A percentile compares a stretch with the other conserved stretches of the same genome.
Conservation (phyloP, 2,329 filamentous ascomycete genomes). For the Claviceps pazoutovae region DNA sequence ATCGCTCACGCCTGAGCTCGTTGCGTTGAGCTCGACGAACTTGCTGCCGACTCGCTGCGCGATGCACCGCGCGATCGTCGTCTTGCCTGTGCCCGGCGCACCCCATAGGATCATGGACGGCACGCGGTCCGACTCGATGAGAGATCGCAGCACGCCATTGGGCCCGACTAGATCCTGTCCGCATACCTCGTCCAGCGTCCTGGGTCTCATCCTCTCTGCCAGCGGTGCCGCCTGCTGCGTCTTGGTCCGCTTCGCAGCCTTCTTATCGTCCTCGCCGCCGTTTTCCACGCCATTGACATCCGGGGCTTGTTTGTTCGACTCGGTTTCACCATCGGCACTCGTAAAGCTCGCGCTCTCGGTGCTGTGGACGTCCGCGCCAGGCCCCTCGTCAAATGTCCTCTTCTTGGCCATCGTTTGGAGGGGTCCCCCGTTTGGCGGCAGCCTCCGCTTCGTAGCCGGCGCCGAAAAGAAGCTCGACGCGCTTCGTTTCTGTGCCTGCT, state of each 20-base stretch:
- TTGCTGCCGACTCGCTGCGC: constrained; percentile 68
- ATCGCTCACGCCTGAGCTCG: constrained; percentile 73
- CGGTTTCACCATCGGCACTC: not conserved
- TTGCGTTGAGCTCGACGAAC: constrained; percentile 94
- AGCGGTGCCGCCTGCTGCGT: constrained; percentile 63
- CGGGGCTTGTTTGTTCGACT: not conserved
- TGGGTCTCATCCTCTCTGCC: constrained; percentile 86
- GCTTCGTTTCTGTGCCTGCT: constrained; percentile 34
- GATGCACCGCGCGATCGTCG: constrained; percentile 83
- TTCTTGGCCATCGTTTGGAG: constrained; percentile 27
- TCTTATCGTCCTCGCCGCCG: constrained; percentile 2
- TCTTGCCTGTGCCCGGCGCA: constrained; percentile 68
- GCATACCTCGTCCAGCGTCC: constrained; percentile 68
- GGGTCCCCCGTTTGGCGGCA: constrained; percentile 20
- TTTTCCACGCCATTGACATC: constrained; percentile 3
- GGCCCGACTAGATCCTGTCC: constrained; percentile 86
- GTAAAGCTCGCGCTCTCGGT: not conserved
- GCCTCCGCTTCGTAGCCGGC: constrained; percentile 26
- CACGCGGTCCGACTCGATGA: constrained; percentile 75
- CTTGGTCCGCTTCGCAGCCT: constrained; percentile 49
- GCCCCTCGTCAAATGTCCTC: constrained; percentile 40
- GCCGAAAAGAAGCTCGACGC: constrained; percentile 49
- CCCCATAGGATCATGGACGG: constrained; percentile 96
- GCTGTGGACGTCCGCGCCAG: constrained; percentile 19
- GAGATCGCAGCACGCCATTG: constrained; percentile 66